Evolutionary conservation across 768 basidiomycete genomes (phyloP), one percentile per base, ranked within the genome.

Genomic region (Lentinula sp.): DNA sequence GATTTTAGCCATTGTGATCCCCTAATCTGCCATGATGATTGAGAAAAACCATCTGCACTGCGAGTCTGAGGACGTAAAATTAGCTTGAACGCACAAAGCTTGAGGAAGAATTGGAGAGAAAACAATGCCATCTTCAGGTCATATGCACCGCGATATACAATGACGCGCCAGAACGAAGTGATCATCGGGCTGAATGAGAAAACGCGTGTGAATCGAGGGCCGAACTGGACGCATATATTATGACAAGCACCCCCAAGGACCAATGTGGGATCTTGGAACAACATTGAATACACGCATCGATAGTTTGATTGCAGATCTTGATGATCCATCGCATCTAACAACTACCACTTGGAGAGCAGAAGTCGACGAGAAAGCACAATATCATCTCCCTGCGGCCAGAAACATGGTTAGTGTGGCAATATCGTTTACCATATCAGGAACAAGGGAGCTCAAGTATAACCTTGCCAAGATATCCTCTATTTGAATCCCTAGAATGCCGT

Each of bases 401-500:
- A 48, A 18, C 46, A 48, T 48, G 42, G 9, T 48, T 48, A 32
- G 50, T 52, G 34, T 52, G 50, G 15, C 13, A 13, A 52, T 32
- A 35, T 52, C n/a, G 50, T 32, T 11, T 15, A 35, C 34, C 32
- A 18, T 34, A 28, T 10, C 32, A 52, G 37, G 53, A 37, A 54
- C 53, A 32, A n/a, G 32, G 51, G 32, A 54, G 31, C 31, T 51
- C 31, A 21, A 54, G 37, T 54, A 28, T 54, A 54, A 54, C 6
- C 11, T 39, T 54, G 37, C 15, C 32, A 35, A 15, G 21, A 13
- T 7, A 15, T 31, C 48, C 8, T 48, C 21, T 48, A 10, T 7
- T 28, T 16, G 32, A 10, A 54, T 54, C 8, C 53, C 53, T 54
- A 54, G 53, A 54, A 54, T 54, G 53, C 53, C 53, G 53, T 54